These are phyloP conservation scores for Grosmannia serpens DNA, from an alignment of 2,329 filamentous ascomycete species.

Conservation along the genomic window DNA sequence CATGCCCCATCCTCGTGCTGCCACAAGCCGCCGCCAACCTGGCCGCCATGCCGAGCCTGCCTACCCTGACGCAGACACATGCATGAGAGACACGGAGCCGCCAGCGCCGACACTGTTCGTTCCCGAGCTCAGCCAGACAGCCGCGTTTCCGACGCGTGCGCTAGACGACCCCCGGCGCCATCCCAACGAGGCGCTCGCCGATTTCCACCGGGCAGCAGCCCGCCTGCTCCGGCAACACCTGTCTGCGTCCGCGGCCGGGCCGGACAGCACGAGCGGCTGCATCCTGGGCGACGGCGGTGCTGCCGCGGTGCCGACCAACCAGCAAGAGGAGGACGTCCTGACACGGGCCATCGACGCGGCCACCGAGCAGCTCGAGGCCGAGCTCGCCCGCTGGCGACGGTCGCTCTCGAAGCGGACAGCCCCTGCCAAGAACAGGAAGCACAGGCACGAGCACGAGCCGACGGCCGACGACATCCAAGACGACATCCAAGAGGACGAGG, in stretches of 20 bases:
- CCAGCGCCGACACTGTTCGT: constrained; percentile 11
- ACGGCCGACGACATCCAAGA: no score
- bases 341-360: neutral
- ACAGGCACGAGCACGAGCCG: neutral
- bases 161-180: constrained; percentile 12
- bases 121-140: constrained; percentile 13
- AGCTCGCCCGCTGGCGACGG: neutral
- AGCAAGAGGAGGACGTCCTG: neutral
- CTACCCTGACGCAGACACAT: neutral
- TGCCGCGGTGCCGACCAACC: neutral
- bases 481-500: neutral
- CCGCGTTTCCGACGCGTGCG: constrained; percentile 15
- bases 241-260: neutral
- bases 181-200: constrained; percentile 6
- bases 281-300: neutral
- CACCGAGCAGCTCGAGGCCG: neutral
- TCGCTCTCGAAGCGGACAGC: neutral
- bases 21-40: neutral
- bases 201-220: constrained; percentile 8
- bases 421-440: neutral
- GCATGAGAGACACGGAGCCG: no score
- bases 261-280: no score
- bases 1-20: neutral
- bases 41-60: neutral
- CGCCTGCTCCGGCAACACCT: neutral